These are phyloP conservation scores for Colletotrichum spaethianum DNA, from an alignment of 2,329 filamentous ascomycete genomes.

Conservation along the genomic window DNA sequence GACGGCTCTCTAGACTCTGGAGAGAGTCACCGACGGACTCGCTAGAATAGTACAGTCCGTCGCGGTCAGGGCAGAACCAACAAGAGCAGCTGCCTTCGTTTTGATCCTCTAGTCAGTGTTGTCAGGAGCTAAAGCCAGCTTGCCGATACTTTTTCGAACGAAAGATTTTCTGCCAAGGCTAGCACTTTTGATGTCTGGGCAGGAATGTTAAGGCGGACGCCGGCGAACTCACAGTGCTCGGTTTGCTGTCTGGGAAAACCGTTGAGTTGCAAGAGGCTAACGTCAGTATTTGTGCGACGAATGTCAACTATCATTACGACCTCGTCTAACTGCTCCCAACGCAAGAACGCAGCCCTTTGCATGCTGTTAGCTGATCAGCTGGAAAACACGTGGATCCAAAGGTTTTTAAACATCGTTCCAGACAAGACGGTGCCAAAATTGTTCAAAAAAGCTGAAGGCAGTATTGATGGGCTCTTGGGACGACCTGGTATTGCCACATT, in stretches of 20 bases:
- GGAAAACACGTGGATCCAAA: conserved; percentile 74
- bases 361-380: conserved; percentile 76
- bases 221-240: conserved; percentile 71
- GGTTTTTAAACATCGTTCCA: conserved; percentile 64
- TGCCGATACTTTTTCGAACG: conserved; percentile 47
- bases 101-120: conserved; percentile 72
- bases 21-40: conserved; percentile 43
- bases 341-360: conserved; percentile 73
- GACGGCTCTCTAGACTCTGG: conserved; percentile 52
- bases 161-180: conserved; percentile 72
- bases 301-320: conserved; percentile 77
- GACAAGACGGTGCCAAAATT: conserved; percentile 74
- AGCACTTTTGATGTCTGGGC: conserved; percentile 71
- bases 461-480: too few species aligned
- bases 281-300: conserved; percentile 77
- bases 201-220: conserved; percentile 65
- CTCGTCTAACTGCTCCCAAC: conserved; percentile 52
- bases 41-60: conserved; percentile 67
- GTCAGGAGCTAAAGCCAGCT: conserved; percentile 69
- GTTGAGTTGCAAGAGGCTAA: conserved; percentile 71
- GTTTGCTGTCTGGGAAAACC: conserved; percentile 75
- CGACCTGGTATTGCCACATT: too few species aligned
- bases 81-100: conserved; percentile 69
- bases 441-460: conserved; percentile 51
- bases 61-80: conserved; percentile 68